Conservation (phyloP, 202 grass and related monocot species). For the Setaria viridis region DNA sequence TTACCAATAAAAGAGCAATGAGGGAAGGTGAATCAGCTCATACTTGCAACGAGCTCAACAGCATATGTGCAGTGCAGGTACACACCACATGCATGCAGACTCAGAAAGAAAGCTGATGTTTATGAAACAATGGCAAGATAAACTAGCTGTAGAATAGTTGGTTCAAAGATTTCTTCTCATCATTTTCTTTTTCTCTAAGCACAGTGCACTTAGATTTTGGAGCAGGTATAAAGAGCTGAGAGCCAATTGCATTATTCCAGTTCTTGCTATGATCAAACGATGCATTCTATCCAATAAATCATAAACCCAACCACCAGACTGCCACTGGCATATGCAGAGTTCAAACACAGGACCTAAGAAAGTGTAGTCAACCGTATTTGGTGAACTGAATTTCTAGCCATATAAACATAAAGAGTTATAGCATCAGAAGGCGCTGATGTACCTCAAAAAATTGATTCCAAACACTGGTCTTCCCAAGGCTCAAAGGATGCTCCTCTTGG, state of each 20-base stretch:
- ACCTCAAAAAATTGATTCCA: slow-evolving; percentile 92
- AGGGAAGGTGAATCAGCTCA: background rate
- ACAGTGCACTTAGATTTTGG: background rate
- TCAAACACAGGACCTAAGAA: slow-evolving; percentile 3
- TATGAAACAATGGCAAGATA: slow-evolving; percentile 23
- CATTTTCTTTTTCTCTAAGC: slow-evolving; percentile 3
- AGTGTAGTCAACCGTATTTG: background rate
- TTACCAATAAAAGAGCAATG: slow-evolving; percentile 16
- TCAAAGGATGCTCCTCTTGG: slow-evolving; percentile 81
- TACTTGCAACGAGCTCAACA: slow-evolving; percentile 6
- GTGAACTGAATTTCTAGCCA: background rate
- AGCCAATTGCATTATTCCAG: background rate
- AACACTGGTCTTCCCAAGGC: slow-evolving; percentile 73
- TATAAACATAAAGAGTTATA: slow-evolving; percentile 8
- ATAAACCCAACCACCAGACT: background rate
- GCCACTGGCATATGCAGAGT: background rate
- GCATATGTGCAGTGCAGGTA: slow-evolving; percentile 6
- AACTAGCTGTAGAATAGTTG: background rate
- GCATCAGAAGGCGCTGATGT: background rate
- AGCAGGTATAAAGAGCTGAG: background rate
- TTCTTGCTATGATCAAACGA: slow-evolving; percentile 17
- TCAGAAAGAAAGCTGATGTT: background rate
- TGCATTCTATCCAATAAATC: background rate
- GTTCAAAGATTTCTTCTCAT: slow-evolving; percentile 13
- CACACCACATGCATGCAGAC: background rate